Percentiles rank a stretch among this genome's conserved stretches.
These are phyloP conservation scores for Theobroma cacao DNA, from an alignment of 345 rosid species.

Conservation along the genomic window DNA sequence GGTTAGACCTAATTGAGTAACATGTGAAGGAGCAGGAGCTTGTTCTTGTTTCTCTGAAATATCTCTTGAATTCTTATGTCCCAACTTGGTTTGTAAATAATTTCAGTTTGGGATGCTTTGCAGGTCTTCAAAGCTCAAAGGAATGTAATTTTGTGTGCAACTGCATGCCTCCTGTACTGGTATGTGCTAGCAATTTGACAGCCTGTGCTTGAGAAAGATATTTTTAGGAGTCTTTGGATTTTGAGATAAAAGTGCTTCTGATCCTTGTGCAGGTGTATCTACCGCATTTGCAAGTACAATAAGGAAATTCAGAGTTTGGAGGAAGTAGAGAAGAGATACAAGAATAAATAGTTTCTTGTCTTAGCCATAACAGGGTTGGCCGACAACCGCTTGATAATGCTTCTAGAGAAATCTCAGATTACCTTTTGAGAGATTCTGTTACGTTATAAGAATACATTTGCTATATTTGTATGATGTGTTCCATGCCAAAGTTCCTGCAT, in stretches of 20 bases:
- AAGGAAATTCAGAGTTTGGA: conserved; percentile 74
- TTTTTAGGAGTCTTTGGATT: neutral
- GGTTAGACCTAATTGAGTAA: neutral
- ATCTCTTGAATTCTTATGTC: neutral
- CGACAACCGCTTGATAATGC: neutral
- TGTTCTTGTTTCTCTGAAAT: neutral
- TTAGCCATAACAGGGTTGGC: neutral
- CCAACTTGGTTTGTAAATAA: neutral
- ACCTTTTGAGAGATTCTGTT: neutral
- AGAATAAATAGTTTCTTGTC: conserved; percentile 42
- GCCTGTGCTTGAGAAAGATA: conserved; percentile 1
- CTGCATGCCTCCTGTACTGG: conserved; percentile 92
- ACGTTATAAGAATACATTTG: neutral
- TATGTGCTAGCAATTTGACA: conserved; percentile 20
- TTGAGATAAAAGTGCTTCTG: conserved; percentile 8
- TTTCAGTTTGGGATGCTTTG: conserved; percentile 10
- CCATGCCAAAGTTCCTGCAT: neutral
- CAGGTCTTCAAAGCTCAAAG: conserved; percentile 90
- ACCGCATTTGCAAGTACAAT: conserved; percentile 72
- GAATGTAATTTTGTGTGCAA: conserved; percentile 70
- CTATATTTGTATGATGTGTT: neutral
- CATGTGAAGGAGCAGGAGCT: neutral
- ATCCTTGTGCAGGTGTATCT: conserved; percentile 60
- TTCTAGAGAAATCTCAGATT: neutral
- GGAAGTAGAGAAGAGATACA: conserved; percentile 73